phyloP scores from a whole-genome alignment of 1,284 basidiomycete species.

The Polyporus tsugae region DNA sequence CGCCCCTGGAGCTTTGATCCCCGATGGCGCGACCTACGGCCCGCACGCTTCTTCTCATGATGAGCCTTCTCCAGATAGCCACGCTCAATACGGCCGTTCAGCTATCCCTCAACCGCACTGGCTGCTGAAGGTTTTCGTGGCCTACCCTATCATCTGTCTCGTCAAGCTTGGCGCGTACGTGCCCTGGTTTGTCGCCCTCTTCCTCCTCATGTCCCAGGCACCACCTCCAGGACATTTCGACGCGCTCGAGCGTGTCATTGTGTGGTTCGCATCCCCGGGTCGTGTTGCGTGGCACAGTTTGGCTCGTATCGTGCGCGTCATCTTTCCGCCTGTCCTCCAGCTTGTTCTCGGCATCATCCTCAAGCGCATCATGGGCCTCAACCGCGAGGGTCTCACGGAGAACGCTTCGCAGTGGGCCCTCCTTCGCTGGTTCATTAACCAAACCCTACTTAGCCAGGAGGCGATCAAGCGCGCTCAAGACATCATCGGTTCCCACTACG shows the following conservation, averaged over 20 bases:
- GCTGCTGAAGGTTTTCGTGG: slow-evolving; percentile 46
- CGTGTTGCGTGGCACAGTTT: slow-evolving; percentile 50
- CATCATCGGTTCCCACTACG: slow-evolving; percentile 54
- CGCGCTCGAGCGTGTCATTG: slow-evolving; percentile 48
- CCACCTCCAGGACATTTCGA: slow-evolving; percentile 43
- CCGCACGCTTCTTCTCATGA: slow-evolving; percentile 55
- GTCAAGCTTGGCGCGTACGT: slow-evolving; percentile 47
- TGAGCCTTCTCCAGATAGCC: slow-evolving; percentile 45
- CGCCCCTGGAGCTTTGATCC: slow-evolving; percentile 49
- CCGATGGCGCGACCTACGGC: slow-evolving; percentile 49
- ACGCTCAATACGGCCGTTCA: slow-evolving; percentile 50
- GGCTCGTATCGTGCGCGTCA: slow-evolving; percentile 49
- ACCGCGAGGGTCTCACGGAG: slow-evolving; percentile 40
- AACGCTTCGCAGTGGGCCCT: slow-evolving; percentile 44
- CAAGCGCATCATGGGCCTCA: slow-evolving; percentile 52
- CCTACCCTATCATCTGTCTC: slow-evolving; percentile 47
- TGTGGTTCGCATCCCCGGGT: slow-evolving; percentile 51
- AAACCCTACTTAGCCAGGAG: slow-evolving; percentile 45
- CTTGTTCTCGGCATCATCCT: slow-evolving; percentile 49
- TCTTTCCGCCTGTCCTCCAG: slow-evolving; percentile 49
- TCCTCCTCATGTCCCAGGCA: slow-evolving; percentile 44
- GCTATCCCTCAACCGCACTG: slow-evolving; percentile 43
- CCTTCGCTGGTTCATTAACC: slow-evolving; percentile 51
- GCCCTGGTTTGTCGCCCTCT: slow-evolving; percentile 52
- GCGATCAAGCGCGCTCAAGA: slow-evolving; percentile 48